Conservation (phyloP, 2,329 filamentous ascomycete species). For the Pseudogymnoascus sp. region DNA sequence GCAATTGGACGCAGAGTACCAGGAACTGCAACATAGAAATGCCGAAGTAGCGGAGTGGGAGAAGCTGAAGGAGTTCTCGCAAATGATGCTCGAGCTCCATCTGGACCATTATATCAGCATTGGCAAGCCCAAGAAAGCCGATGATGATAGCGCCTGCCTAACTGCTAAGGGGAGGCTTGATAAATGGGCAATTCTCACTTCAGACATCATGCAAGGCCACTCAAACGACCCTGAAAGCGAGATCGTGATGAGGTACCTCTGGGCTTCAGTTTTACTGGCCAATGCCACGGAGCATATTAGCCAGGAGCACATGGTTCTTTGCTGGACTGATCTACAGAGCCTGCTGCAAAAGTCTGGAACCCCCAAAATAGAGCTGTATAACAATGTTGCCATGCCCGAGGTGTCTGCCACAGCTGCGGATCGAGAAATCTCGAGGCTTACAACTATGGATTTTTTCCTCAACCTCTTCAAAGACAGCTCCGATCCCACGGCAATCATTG, state of each 20-base stretch:
- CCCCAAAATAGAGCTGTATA: conserved; percentile 57
- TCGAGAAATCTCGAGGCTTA: conserved; percentile 82
- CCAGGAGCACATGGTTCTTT: conserved; percentile 52
- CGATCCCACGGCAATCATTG: conserved; percentile 77
- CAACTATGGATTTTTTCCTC: conserved; percentile 93
- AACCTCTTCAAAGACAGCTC: conserved; percentile 77
- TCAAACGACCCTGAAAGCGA: conserved; percentile 25
- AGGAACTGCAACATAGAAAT: conserved; percentile 1
- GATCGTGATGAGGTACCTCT: conserved; percentile 53
- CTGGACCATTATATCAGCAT: conserved; percentile 58
- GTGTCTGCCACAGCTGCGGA: conserved; percentile 78
- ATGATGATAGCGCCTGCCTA: conserved; percentile 41
- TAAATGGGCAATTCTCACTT: conserved; percentile 51
- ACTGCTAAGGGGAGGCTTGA: conserved; percentile 50
- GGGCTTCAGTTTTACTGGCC: conserved; percentile 56
- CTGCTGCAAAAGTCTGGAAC: conserved; percentile 41
- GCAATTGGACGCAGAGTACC: conserved; percentile 33
- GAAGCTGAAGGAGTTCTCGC: conserved; percentile 40
- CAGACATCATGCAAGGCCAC: conserved; percentile 38
- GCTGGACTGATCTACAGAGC: conserved; percentile 53
- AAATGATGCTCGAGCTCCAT: conserved; percentile 59
- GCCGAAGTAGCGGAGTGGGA: conserved; percentile 15
- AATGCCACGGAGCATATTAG: conserved; percentile 46
- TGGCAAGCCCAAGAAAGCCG: conserved; percentile 50
- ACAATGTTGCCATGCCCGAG: conserved; percentile 83